These are phyloP conservation scores for Knoxdaviesia capensis DNA, from an alignment of 2,329 filamentous ascomycete genomes.

Conservation along the genomic window DNA sequence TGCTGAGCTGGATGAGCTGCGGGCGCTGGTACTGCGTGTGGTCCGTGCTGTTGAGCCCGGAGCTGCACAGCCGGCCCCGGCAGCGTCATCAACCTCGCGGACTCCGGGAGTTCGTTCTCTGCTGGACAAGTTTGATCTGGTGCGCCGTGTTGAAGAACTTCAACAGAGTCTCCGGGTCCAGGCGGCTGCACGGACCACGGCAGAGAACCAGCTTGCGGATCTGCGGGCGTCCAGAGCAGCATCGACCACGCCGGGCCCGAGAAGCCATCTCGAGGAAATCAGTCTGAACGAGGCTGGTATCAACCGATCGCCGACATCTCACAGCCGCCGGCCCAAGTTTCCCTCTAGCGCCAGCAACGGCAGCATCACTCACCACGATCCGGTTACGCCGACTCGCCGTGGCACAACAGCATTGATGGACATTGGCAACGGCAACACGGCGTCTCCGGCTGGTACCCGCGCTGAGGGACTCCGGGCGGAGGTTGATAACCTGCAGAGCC, in stretches of 20 bases:
- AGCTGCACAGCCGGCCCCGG: too few species aligned
- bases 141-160: conserved; percentile 70
- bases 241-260: conserved; percentile 50
- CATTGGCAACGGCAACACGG: conserved; percentile 68
- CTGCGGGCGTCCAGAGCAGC: conserved; percentile 48
- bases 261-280: conserved; percentile 55
- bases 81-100: too few species aligned
- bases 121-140: conserved; percentile 65
- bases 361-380: neutral
- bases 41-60: conserved; percentile 75
- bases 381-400: conserved; percentile 44
- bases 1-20: conserved; percentile 61
- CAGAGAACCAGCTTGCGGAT: conserved; percentile 65
- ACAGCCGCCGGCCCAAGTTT: conserved; percentile 21
- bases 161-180: conserved; percentile 75
- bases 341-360: conserved; percentile 36
- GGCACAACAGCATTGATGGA: conserved; percentile 31
- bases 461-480: conserved; percentile 79
- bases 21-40: conserved; percentile 60
- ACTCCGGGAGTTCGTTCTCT: conserved; percentile 12
- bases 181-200: conserved; percentile 58
- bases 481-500: conserved; percentile 80
- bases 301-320: conserved; percentile 55
- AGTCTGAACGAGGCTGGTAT: conserved; percentile 61
- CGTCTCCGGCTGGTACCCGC: conserved; percentile 9